Evolutionary conservation across 805 yeast species (phyloP).

Genomic region (Kuraishia piskuri): DNA sequence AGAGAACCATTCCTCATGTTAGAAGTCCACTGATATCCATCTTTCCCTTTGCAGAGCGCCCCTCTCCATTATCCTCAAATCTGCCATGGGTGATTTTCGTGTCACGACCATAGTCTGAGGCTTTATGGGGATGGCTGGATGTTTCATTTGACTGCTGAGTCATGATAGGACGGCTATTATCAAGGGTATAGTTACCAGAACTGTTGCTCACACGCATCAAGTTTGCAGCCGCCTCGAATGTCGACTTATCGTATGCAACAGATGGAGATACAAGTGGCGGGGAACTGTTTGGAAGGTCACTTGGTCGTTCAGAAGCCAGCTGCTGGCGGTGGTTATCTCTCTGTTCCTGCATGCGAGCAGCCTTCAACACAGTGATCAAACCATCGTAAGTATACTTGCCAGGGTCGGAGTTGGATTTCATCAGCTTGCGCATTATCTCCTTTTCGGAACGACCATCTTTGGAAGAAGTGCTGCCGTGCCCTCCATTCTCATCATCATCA

Average conservation of each 20-base stretch:
- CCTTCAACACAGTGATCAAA: neutral
- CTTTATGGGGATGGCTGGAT: neutral
- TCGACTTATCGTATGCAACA: neutral
- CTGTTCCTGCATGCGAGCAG: slow-evolving; percentile 2
- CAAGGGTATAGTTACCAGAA: neutral
- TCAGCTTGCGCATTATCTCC: neutral
- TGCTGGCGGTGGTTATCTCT: neutral
- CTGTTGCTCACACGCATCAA: slow-evolving; percentile 2
- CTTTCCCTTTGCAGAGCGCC: neutral
- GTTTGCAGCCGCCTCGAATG: slow-evolving; percentile 1
- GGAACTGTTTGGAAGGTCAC: neutral
- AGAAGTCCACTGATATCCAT: slow-evolving; percentile 2
- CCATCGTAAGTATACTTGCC: neutral
- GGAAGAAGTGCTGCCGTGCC: neutral
- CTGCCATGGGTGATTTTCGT: neutral
- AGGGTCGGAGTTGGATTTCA: slow-evolving; percentile 1
- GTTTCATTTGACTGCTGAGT: neutral
- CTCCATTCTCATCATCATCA: neutral
- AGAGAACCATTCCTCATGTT: neutral
- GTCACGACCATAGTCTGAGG: neutral
- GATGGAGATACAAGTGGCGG: neutral
- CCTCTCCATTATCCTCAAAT: neutral
- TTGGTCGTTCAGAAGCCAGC: neutral
- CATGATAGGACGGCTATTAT: neutral
- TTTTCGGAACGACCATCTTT: neutral